Evolutionary conservation across 2,329 filamentous ascomycete species (phyloP).

Genomic region (Cercospora citrullina): DNA sequence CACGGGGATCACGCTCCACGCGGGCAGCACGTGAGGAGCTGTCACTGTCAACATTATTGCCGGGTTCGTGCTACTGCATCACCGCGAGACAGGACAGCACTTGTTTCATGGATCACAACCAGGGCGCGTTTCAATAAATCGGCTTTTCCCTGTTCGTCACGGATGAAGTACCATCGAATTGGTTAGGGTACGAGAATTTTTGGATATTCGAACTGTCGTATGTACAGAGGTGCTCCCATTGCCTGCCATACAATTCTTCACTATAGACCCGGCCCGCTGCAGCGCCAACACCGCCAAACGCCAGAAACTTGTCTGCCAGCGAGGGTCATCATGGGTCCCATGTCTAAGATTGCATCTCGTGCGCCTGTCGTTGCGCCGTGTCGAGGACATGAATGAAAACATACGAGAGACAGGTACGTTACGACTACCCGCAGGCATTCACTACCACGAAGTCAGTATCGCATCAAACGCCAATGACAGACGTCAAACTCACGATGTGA

Average conservation of each 20-base stretch:
- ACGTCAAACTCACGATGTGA: neutral
- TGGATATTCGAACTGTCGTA: neutral
- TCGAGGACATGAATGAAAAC: neutral
- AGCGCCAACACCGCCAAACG: neutral
- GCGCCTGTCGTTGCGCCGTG: neutral
- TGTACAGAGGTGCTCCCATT: slow-evolving; percentile 16
- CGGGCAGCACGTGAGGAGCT: slow-evolving; percentile 7
- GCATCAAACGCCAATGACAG: neutral
- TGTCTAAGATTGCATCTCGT: neutral
- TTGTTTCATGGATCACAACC: slow-evolving; percentile 9
- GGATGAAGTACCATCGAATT: neutral
- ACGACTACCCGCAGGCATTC: slow-evolving; percentile 13
- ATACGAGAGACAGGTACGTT: slow-evolving; percentile 2
- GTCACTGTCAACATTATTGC: neutral
- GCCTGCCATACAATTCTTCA: slow-evolving; percentile 8
- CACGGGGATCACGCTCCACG: neutral
- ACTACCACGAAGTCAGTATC: slow-evolving; percentile 12
- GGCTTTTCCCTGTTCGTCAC: neutral
- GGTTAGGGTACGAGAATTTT: neutral
- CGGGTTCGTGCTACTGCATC: slow-evolving; percentile 4
- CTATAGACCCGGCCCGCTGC: neutral
- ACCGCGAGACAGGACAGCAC: slow-evolving; percentile 6
- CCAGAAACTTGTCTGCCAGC: neutral
- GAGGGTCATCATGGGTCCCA: neutral
- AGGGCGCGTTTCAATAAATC: neutral